Evolutionary conservation across 257 asterid genomes (phyloP).

Genomic region (Solanum lycopersicoides): DNA sequence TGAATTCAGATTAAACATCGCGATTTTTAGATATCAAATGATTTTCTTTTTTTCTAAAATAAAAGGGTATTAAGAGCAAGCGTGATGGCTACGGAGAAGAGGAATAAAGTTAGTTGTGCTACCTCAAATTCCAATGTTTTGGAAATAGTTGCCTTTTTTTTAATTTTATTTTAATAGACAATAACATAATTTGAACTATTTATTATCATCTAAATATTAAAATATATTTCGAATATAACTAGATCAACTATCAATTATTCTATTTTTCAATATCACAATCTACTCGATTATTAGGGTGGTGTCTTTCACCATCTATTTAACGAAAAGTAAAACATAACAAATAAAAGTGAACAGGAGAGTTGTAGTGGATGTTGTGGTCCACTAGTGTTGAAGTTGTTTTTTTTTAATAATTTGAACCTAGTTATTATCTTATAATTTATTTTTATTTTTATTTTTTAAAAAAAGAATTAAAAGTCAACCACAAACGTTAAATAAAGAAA

Average conservation of each 20-base stretch:
- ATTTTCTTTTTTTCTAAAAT: neutral
- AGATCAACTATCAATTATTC: neutral
- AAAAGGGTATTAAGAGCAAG: neutral
- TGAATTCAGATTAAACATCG: neutral
- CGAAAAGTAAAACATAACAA: neutral
- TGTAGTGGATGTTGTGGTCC: neutral
- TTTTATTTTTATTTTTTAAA: neutral
- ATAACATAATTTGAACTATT: neutral
- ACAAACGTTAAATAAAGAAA: neutral
- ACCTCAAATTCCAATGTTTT: neutral
- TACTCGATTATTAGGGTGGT: rapidly evolving
- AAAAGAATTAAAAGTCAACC: neutral
- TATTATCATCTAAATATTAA: neutral
- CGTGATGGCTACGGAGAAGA: neutral
- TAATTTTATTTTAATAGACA: neutral
- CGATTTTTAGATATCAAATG: neutral
- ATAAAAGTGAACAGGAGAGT: rapidly evolving
- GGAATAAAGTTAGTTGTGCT: neutral
- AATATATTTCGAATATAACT: neutral
- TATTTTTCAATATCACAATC: neutral
- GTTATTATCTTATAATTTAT: neutral
- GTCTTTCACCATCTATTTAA: neutral
- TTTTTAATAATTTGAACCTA: neutral
- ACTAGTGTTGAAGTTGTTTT: neutral
- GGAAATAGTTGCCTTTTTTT: neutral